phyloP scores from a whole-genome alignment of 441 rosid genomes.

The Raphanus hybrid region DNA sequence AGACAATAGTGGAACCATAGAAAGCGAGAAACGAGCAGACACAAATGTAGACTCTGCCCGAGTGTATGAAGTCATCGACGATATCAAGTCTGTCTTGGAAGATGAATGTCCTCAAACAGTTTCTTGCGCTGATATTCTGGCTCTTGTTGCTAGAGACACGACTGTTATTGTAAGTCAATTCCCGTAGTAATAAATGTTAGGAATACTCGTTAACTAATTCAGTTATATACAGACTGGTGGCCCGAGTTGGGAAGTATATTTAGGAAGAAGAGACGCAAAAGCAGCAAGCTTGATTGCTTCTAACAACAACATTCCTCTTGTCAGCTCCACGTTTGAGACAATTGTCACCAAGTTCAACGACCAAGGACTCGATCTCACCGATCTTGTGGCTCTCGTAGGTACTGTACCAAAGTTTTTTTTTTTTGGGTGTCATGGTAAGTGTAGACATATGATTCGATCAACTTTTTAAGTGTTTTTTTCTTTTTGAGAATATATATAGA shows the following conservation, averaged over 20 bases:
- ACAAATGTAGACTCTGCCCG: conserved; percentile 78
- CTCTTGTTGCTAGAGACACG: conserved; percentile 85
- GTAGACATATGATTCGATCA: not conserved
- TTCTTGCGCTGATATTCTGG: conserved; percentile 84
- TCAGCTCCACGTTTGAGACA: conserved; percentile 79
- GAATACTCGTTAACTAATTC: not conserved
- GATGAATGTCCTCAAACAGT: conserved; percentile 71
- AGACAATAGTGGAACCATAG: conserved; percentile 57
- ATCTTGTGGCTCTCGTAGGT: conserved; percentile 89
- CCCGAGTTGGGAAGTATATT: conserved; percentile 80
- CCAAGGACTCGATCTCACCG: conserved; percentile 68
- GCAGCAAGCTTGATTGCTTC: conserved; percentile 84
- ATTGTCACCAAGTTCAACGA: conserved; percentile 77
- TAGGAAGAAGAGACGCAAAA: conserved; percentile 80
- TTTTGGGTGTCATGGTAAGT: conserved; percentile 57
- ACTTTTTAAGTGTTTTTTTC: not conserved
- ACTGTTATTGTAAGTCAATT: conserved; percentile 62
- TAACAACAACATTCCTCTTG: conserved; percentile 84
- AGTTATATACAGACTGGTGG: conserved; percentile 63
- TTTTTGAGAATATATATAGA: no score
- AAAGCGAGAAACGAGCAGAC: conserved; percentile 70
- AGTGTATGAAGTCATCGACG: conserved; percentile 80
- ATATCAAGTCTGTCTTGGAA: conserved; percentile 71
- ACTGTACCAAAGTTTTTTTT: not conserved
- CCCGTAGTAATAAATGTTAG: not conserved